A percentile compares a stretch with the other conserved stretches of the same genome.
Evolutionary conservation across 2,329 filamentous ascomycete species (phyloP).

Genomic region (Cladosporium sp.): DNA sequence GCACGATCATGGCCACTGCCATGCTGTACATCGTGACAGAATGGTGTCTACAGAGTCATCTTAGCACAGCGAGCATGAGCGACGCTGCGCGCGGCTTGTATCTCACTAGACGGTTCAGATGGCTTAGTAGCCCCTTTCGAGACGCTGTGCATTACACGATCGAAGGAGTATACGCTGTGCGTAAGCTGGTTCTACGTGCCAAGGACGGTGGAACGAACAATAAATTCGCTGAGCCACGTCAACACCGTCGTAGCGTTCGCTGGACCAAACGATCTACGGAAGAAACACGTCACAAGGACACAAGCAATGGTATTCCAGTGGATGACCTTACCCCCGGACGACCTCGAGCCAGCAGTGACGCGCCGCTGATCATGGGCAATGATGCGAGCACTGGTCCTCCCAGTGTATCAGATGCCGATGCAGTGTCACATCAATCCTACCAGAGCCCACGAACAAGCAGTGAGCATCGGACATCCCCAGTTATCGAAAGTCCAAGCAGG

Average conservation of each 20-base stretch:
- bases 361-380: not conserved
- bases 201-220: not conserved
- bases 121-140: conserved; percentile 15
- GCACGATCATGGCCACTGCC: conserved; percentile 33
- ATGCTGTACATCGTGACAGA: conserved; percentile 42
- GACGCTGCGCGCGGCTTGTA: conserved; percentile 23
- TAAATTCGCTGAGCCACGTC: not conserved
- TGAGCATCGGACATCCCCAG: not conserved
- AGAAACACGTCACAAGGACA: not conserved
- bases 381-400: not conserved
- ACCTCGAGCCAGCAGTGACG: conserved; percentile 13
- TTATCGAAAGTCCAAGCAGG: conserved; percentile 4
- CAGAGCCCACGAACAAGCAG: not conserved
- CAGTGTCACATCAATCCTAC: not conserved
- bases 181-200: not conserved
- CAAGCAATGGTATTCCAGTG: not conserved
- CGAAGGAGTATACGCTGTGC: conserved; percentile 8
- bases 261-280: not conserved
- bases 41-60: conserved; percentile 42
- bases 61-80: conserved; percentile 32
- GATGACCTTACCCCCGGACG: not conserved
- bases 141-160: conserved; percentile 7
- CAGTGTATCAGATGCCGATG: not conserved
- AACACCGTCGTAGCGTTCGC: conserved; percentile 13
- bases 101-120: conserved; percentile 22